Conservation (phyloP, 371 early-diverging fungal species). For the Blastocladiella emersonii region DNA sequence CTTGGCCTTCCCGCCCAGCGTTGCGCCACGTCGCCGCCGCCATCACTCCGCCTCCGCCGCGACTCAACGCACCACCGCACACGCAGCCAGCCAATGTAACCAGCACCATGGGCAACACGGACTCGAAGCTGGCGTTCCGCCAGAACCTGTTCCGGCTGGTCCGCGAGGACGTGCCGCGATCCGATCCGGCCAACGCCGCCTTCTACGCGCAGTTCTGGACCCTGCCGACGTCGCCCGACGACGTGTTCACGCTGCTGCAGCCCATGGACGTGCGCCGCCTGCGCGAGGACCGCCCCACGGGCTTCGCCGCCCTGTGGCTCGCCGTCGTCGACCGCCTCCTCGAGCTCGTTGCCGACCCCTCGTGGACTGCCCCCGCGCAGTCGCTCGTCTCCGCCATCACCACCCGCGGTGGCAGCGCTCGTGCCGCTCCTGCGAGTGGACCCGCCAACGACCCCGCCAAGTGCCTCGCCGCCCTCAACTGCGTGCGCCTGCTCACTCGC, state of each 20-base stretch:
- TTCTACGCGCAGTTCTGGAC: slow-evolving; percentile 45
- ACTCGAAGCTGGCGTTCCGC: slow-evolving; percentile 74
- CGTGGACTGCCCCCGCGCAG: slow-evolving; percentile 2
- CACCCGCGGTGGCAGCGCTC: not conserved
- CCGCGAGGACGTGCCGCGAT: slow-evolving; percentile 33
- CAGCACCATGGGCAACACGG: slow-evolving; percentile 68
- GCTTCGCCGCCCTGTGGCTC: slow-evolving; percentile 52
- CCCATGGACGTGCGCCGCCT: slow-evolving; percentile 64
- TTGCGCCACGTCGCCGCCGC: too few species aligned
- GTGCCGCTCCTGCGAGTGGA: too few species aligned
- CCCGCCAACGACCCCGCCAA: not conserved
- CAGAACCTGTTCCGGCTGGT: slow-evolving; percentile 66
- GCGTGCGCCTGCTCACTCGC: slow-evolving; percentile 64
- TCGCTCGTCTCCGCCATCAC: too few species aligned
- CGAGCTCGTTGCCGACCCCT: not conserved
- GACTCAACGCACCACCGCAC: too few species aligned
- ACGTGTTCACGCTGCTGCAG: slow-evolving; percentile 69
- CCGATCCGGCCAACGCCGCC: too few species aligned
- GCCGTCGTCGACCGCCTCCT: too few species aligned
- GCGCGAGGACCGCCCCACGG: slow-evolving; percentile 53
- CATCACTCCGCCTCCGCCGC: too few species aligned
- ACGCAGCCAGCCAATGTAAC: not conserved
- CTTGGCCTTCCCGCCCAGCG: too few species aligned
- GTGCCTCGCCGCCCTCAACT: slow-evolving; percentile 47
- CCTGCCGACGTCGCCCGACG: slow-evolving; percentile 66